Percentiles rank a stretch among this genome's conserved stretches.
phyloP scores from a whole-genome alignment of 2,329 filamentous ascomycete genomes.

The Didymellaceae sp. region DNA sequence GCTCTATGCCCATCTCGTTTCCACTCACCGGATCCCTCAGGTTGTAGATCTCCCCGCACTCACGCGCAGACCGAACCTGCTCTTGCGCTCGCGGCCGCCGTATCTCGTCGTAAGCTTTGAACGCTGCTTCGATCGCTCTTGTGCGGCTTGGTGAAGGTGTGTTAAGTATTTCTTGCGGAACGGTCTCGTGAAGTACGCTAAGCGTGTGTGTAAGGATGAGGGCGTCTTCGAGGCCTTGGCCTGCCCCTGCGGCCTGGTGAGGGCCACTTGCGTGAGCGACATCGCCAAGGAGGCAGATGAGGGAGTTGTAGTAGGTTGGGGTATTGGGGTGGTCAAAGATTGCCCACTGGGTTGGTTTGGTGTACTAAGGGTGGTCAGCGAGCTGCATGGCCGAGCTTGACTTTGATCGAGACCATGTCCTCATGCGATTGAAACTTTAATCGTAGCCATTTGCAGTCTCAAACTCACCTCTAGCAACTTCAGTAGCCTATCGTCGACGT shows the following conservation, averaged over 20 bases:
- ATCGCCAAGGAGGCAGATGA: constrained; percentile 33
- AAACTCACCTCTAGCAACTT: constrained; percentile 14
- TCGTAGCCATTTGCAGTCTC: too few species aligned
- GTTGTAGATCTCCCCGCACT: constrained; percentile 25
- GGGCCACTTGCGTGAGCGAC: constrained; percentile 31
- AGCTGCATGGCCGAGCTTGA: too few species aligned
- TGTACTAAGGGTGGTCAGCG: constrained; percentile 3
- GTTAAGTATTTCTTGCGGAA: neutral
- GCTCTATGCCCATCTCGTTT: constrained; percentile 4
- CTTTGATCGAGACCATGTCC: too few species aligned
- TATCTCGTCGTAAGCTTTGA: constrained; percentile 28
- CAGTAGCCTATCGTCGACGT: constrained; percentile 19
- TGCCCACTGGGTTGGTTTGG: constrained; percentile 27
- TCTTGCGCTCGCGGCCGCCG: constrained; percentile 28
- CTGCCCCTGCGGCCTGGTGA: constrained; percentile 34
- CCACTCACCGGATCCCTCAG: constrained; percentile 3
- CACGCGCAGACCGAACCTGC: constrained; percentile 22
- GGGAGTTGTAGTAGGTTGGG: constrained; percentile 25
- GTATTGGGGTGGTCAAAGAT: constrained; percentile 30
- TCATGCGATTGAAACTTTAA: too few species aligned
- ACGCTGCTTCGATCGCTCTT: constrained; percentile 15
- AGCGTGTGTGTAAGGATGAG: constrained; percentile 30
- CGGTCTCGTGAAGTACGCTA: neutral
- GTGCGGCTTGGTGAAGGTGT: neutral
- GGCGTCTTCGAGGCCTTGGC: constrained; percentile 34